Percentiles rank a stretch among this genome's conserved stretches.
Conservation (phyloP, 805 yeast genomes). For the Millerozyma acaciae region DNA sequence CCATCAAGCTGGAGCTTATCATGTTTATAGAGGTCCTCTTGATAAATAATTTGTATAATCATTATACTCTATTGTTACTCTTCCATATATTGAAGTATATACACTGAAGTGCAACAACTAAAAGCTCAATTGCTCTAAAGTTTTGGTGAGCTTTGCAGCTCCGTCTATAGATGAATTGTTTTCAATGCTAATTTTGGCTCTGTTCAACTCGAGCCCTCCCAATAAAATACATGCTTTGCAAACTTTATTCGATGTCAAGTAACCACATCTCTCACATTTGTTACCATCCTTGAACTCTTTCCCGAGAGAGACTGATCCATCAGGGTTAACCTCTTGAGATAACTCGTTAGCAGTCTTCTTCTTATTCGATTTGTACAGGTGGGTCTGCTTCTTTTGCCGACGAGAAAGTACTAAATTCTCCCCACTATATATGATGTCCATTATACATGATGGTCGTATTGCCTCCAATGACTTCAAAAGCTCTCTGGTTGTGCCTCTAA, state of each 20-base stretch:
- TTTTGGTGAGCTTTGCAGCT: conserved; percentile 58
- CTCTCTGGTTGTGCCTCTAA: conserved; percentile 94
- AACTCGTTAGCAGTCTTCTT: conserved; percentile 15
- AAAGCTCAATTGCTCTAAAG: conserved; percentile 62
- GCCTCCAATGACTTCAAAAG: conserved; percentile 86
- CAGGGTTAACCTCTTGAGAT: conserved; percentile 53
- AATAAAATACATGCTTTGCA: conserved; percentile 92
- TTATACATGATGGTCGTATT: conserved; percentile 85
- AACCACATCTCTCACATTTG: conserved; percentile 85
- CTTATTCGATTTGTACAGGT: conserved; percentile 20
- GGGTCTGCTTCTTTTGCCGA: conserved; percentile 45
- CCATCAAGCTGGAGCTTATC: conserved; percentile 33
- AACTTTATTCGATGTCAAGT: conserved; percentile 77
- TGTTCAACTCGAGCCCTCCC: conserved; percentile 74
- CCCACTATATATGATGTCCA: conserved; percentile 93
- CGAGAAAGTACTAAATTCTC: conserved; percentile 71
- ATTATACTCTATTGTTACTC: not conserved
- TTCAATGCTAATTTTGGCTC: conserved; percentile 64
- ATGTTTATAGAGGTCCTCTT: conserved; percentile 16
- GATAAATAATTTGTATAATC: conserved; percentile 4
- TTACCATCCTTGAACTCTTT: conserved; percentile 55
- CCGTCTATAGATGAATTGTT: conserved; percentile 52
- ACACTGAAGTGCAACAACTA: too few species aligned
- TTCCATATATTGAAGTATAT: conserved; percentile 1
- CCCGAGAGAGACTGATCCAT: conserved; percentile 56